These are phyloP conservation scores for Acanthamoeba polyphaga DNA, from an alignment of 208 protist species.

Conservation along the genomic window DNA sequence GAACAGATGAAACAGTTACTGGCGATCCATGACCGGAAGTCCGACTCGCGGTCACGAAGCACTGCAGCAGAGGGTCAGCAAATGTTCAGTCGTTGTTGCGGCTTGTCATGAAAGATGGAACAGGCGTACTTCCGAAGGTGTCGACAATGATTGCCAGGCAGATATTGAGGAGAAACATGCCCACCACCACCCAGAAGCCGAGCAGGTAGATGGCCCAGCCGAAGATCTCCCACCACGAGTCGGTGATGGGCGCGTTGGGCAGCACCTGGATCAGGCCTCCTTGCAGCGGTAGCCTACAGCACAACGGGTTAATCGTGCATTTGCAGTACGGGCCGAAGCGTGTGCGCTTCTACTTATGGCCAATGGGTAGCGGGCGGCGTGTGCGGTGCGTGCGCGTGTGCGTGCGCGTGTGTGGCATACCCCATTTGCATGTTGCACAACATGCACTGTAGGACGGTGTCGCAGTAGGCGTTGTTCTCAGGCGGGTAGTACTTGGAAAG, in stretches of 20 bases:
- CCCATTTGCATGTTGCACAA: constrained; percentile 72
- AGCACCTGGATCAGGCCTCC: constrained; percentile 56
- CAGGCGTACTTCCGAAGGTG: constrained; percentile 55
- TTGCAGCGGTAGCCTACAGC: constrained; percentile 51
- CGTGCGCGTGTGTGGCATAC: neutral
- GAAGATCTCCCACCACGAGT: constrained; percentile 56
- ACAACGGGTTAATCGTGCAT: neutral
- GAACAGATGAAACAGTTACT: constrained; percentile 74
- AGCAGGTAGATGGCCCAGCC: constrained; percentile 57
- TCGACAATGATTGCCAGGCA: constrained; percentile 74
- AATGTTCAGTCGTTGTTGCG: no score
- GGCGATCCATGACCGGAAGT: constrained; percentile 9
- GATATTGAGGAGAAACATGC: constrained; percentile 72
- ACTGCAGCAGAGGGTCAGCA: neutral
- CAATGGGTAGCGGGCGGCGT: no score
- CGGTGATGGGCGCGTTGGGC: constrained; percentile 48
- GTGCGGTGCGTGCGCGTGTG: neutral
- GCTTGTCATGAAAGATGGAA: neutral
- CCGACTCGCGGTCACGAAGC: constrained; percentile 29
- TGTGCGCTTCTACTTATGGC: no score
- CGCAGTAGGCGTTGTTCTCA: constrained; percentile 69
- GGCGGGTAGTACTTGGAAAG: constrained; percentile 41
- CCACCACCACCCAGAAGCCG: constrained; percentile 75
- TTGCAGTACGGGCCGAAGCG: neutral
- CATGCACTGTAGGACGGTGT: constrained; percentile 73